phyloP scores from a whole-genome alignment of 176 grass and related monocot species.

The Carex cristatella region DNA sequence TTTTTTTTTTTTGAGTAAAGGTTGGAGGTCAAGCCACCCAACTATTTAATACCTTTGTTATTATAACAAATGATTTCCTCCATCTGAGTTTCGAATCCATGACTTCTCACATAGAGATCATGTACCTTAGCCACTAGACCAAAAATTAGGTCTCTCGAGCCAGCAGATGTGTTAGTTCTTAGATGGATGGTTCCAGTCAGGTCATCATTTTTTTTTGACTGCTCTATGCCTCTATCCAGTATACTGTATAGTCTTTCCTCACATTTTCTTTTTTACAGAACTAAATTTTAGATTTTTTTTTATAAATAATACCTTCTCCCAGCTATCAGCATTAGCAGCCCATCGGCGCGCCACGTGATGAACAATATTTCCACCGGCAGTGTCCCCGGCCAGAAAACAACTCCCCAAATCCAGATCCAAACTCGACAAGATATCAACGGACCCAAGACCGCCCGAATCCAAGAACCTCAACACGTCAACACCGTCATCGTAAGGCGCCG shows the following conservation, averaged over 20 bases:
- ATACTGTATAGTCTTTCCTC: background rate
- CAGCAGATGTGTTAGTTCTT: background rate
- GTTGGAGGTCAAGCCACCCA: too few relatives aligned
- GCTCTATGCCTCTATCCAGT: background rate
- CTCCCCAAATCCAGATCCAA: constrained; percentile 34
- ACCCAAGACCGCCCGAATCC: background rate
- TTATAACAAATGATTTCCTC: too few relatives aligned
- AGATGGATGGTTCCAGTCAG: background rate
- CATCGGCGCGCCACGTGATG: constrained; percentile 57
- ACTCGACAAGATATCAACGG: background rate
- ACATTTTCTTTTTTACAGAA: background rate
- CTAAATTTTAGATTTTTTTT: background rate
- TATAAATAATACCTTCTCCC: constrained; percentile 1
- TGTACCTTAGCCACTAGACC: too few relatives aligned
- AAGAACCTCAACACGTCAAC: constrained; percentile 40
- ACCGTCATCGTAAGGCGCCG: constrained; percentile 56
- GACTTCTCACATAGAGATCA: too few relatives aligned
- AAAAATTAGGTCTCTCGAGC: too few relatives aligned
- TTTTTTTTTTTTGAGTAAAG: too few relatives aligned
- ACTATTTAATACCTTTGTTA: too few relatives aligned
- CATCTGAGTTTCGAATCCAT: too few relatives aligned
- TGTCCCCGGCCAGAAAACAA: constrained; percentile 63
- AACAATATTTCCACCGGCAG: constrained; percentile 57
- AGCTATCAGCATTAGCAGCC: background rate
- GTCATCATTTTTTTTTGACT: background rate